A percentile compares a stretch with the other conserved stretches of the same genome.
Conservation (phyloP, 2,329 filamentous ascomycete genomes). For the Venturia effusa region DNA sequence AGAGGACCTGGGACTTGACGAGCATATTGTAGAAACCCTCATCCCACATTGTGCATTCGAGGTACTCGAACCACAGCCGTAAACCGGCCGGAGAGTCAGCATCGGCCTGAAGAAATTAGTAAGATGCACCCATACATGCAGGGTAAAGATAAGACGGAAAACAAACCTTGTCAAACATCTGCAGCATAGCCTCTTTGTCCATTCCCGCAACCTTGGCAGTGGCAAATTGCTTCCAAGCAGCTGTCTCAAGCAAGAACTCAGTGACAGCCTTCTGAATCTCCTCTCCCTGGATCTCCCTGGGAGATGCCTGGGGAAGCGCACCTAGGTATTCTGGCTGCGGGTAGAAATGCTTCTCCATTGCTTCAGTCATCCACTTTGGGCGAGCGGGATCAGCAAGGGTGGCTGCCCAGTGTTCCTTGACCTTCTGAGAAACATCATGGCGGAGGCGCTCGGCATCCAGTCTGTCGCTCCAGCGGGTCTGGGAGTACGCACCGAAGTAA, state of each 20-base stretch:
- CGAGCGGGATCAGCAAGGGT: slow-evolving; percentile 25
- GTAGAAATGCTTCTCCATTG: slow-evolving; percentile 32
- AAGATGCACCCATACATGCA: not conserved
- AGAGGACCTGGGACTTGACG: slow-evolving; percentile 14
- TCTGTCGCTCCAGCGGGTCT: slow-evolving; percentile 33
- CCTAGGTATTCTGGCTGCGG: slow-evolving; percentile 31
- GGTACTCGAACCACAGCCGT: slow-evolving; percentile 37
- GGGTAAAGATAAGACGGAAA: not conserved
- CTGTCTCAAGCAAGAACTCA: slow-evolving; percentile 24
- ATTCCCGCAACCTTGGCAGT: slow-evolving; percentile 25
- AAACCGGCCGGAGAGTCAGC: slow-evolving; percentile 29
- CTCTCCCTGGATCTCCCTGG: slow-evolving; percentile 2
- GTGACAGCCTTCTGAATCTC: slow-evolving; percentile 20
- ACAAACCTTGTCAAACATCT: slow-evolving; percentile 27
- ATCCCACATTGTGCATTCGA: slow-evolving; percentile 33
- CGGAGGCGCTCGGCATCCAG: slow-evolving; percentile 31
- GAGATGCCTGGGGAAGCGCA: slow-evolving; percentile 15
- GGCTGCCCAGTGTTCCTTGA: slow-evolving; percentile 30
- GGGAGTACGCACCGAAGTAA: slow-evolving; percentile 37
- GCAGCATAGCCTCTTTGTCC: slow-evolving; percentile 26
- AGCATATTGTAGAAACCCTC: slow-evolving; percentile 31
- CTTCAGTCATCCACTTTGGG: slow-evolving; percentile 31
- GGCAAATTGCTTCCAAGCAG: slow-evolving; percentile 30
- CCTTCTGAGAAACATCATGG: slow-evolving; percentile 25
- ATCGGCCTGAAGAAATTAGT: slow-evolving; percentile 22